Evolutionary conservation across 495 filamentous ascomycete genomes (phyloP).

Genomic region (Lentithecium fluviatile): DNA sequence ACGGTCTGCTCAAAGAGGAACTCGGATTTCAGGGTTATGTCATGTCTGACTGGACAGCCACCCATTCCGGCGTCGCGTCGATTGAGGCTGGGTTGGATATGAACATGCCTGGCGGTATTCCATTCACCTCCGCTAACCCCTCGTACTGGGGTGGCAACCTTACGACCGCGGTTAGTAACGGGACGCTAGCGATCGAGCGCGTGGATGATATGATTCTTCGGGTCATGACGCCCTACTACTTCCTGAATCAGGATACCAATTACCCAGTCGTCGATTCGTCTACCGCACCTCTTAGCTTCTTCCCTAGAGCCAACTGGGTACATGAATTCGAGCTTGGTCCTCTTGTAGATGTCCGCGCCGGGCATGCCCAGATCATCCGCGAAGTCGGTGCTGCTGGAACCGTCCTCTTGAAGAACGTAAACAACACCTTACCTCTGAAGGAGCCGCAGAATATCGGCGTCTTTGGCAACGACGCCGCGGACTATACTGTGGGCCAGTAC

Average conservation of each 20-base stretch:
- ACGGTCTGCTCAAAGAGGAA: constrained; percentile 54
- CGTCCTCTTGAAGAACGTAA: constrained; percentile 63
- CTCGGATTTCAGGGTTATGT: constrained; percentile 56
- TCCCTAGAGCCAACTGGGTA: constrained; percentile 8
- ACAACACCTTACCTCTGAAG: constrained; percentile 54
- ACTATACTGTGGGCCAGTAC: constrained; percentile 19
- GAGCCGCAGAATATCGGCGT: constrained; percentile 56
- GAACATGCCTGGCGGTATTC: constrained; percentile 40
- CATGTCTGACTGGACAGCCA: constrained; percentile 40
- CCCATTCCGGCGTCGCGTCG: constrained; percentile 31
- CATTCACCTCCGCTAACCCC: constrained; percentile 15
- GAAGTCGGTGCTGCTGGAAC: constrained; percentile 58
- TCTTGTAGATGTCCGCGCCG: constrained; percentile 51
- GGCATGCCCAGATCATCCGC: constrained; percentile 53
- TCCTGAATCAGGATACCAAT: constrained; percentile 32
- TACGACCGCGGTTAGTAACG: constrained; percentile 37
- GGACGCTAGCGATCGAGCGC: constrained; percentile 31
- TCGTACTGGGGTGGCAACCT: constrained; percentile 41
- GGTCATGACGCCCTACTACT: constrained; percentile 43
- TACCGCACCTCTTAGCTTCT: constrained; percentile 19
- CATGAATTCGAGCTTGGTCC: constrained; percentile 20
- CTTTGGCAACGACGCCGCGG: constrained; percentile 62
- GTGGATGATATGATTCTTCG: constrained; percentile 41
- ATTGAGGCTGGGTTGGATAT: constrained; percentile 40
- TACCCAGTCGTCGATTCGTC: constrained; percentile 34